Evolutionary conservation across 257 asterid species (phyloP), one percentile per base, ranked within the genome.

Genomic region (Marsdenia floribunda): DNA sequence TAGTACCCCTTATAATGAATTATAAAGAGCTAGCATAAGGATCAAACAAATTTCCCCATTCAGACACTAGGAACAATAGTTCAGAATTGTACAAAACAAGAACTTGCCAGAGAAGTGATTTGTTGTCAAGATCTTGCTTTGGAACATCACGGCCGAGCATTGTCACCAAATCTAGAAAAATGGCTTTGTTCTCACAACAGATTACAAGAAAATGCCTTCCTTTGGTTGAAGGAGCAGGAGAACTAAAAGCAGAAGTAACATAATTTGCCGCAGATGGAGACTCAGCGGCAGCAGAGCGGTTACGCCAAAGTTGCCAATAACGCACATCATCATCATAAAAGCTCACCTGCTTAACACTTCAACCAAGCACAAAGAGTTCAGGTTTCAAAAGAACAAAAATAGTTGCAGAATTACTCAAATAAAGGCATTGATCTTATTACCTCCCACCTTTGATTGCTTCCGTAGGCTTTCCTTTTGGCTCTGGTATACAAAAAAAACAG

Each of bases 91-190:
- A 68, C 55, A 69, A 72, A 83, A 75, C 40, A 47, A 79, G 73
- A 64, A 83, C 90, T 86, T 86, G 80, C 98, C 98, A 93, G 75
- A 92, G 76, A 77, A 95, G 97, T 75, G 98, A 91, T 85, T 86
- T 88, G 81, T 92, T 95, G 84, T 95, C 99, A 86, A 95, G 88
- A 40, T 95, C 99, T 85, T 91, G 96, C 86, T 95, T 95, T 71
- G 98, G 97, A 59, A 95, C 99, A 87, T 95, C 99, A 21, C 98
- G 91, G 80, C 99, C 99, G 46, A 94, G 92, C 99, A 95, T 95
- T 42, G 99, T 95, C 86, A 92, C 99, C 87, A 95, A 83, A 82
- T 95, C 99, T 21, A 95, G 88, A 83, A 95, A 95, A 72, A 95
- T 90, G 68, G 98, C 99, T 83, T 95, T 95, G 79, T 95, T 95